Conservation (phyloP, 1,284 basidiomycete species). For the Sanghuangporus baumii region DNA sequence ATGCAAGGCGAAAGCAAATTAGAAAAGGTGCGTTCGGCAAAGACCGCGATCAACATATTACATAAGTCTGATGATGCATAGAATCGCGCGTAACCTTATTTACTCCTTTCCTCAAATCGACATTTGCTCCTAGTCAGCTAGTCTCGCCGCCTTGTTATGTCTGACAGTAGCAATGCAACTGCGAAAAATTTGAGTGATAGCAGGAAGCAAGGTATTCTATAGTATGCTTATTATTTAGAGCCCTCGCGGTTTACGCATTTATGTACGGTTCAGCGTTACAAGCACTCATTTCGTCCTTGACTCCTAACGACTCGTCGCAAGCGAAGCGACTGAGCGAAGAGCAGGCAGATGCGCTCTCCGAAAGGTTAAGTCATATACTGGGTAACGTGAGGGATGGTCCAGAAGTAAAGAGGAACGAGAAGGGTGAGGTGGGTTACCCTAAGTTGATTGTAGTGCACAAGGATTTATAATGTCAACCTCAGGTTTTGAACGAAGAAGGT, state of each 20-base stretch:
- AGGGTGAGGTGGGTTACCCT: constrained; percentile 52
- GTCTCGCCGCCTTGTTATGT: not conserved
- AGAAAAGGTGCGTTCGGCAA: not conserved
- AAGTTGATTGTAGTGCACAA: not conserved
- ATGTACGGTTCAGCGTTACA: constrained; percentile 38
- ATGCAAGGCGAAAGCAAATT: not conserved
- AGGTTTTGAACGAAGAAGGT: constrained; percentile 72
- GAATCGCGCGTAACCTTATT: not conserved
- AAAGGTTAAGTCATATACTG: constrained; percentile 57
- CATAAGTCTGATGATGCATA: not conserved
- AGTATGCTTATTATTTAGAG: not conserved
- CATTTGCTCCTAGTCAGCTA: not conserved
- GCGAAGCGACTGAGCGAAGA: constrained; percentile 39
- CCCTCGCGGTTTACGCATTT: constrained; percentile 5
- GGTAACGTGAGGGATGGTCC: constrained; percentile 37
- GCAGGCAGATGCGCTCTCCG: constrained; percentile 47
- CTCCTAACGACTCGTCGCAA: constrained; percentile 30
- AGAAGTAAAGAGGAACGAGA: constrained; percentile 40
- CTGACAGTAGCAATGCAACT: not conserved
- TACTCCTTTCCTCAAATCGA: not conserved
- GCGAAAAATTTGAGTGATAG: constrained; percentile 5
- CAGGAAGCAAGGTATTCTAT: constrained; percentile 7
- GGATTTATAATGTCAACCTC: constrained; percentile 19
- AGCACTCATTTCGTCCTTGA: constrained; percentile 45
- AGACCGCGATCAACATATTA: not conserved